Percentiles rank a stretch among this genome's conserved stretches.
Conservation (phyloP, 1,284 basidiomycete species). For the Paramarasmius palmivorus region DNA sequence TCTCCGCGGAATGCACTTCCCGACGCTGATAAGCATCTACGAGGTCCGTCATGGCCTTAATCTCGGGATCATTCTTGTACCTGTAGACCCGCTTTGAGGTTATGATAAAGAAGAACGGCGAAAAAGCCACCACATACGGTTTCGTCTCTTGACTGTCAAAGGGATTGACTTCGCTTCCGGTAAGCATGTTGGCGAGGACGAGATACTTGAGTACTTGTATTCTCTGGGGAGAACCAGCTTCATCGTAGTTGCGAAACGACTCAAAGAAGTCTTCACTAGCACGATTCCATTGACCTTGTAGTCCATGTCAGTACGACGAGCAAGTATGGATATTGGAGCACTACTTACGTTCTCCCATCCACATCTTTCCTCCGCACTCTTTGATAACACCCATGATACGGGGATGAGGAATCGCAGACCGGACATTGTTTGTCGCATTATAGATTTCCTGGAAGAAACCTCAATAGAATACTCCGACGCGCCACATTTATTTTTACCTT, state of each 20-base stretch:
- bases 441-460: slow-evolving; percentile 80
- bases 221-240: slow-evolving; percentile 93
- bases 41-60: slow-evolving; percentile 96
- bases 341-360: slow-evolving; percentile 97
- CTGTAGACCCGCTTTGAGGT: slow-evolving; percentile 36
- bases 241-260: slow-evolving; percentile 98
- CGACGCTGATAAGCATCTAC: slow-evolving; percentile 95
- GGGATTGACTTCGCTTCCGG: slow-evolving; percentile 97
- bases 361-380: slow-evolving; percentile 99
- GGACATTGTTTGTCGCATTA: slow-evolving; percentile 89
- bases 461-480: not conserved
- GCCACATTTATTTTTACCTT: slow-evolving; percentile 71
- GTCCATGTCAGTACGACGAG: not conserved
- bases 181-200: slow-evolving; percentile 97
- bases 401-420: slow-evolving; percentile 97
- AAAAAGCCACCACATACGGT: slow-evolving; percentile 56
- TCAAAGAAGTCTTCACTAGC: slow-evolving; percentile 99
- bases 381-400: slow-evolving; percentile 99
- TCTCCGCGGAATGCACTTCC: slow-evolving; percentile 95
- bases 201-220: slow-evolving; percentile 99
- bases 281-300: slow-evolving; percentile 88
- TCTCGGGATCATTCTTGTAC: slow-evolving; percentile 96
- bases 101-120: not conserved
- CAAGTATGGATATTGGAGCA: not conserved
- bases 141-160: slow-evolving; percentile 99